These are phyloP conservation scores for Apophysomyces trapeziformis DNA, from an alignment of 371 early-diverging fungal genomes.

Conservation along the genomic window DNA sequence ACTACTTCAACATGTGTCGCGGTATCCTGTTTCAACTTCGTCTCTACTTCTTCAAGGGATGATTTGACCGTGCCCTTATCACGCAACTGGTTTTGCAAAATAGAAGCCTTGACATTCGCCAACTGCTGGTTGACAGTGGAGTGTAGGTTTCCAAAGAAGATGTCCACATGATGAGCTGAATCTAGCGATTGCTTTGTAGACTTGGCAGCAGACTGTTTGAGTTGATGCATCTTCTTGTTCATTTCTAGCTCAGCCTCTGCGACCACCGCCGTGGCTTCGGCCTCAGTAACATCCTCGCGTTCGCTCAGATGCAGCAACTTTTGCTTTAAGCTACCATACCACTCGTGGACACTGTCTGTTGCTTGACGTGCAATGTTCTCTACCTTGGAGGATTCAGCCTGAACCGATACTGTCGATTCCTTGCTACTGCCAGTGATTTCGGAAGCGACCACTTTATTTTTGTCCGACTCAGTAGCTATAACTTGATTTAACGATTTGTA, in stretches of 20 bases:
- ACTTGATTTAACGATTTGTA: neutral
- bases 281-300: slow-evolving; percentile 7
- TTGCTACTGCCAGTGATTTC: neutral
- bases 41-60: slow-evolving; percentile 4
- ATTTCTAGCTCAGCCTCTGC: slow-evolving; percentile 7
- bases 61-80: slow-evolving; percentile 27
- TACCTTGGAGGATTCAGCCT: neutral
- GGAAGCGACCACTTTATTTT: neutral
- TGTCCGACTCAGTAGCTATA: neutral
- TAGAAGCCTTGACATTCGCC: slow-evolving; percentile 24
- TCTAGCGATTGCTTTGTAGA: neutral
- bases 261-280: neutral
- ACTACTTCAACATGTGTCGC: slow-evolving; percentile 6
- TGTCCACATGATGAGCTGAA: slow-evolving; percentile 25
- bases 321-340: slow-evolving; percentile 1
- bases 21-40: slow-evolving; percentile 4
- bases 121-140: slow-evolving; percentile 31
- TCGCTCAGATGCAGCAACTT: slow-evolving; percentile 1
- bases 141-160: slow-evolving; percentile 37
- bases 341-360: slow-evolving; percentile 1
- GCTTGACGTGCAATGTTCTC: neutral
- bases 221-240: slow-evolving; percentile 2
- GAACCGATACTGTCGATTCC: neutral
- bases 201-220: slow-evolving; percentile 2
- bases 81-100: slow-evolving; percentile 23